These are phyloP conservation scores for Hypoxylon sp. DNA, from an alignment of 2,329 filamentous ascomycete species.

Conservation along the genomic window DNA sequence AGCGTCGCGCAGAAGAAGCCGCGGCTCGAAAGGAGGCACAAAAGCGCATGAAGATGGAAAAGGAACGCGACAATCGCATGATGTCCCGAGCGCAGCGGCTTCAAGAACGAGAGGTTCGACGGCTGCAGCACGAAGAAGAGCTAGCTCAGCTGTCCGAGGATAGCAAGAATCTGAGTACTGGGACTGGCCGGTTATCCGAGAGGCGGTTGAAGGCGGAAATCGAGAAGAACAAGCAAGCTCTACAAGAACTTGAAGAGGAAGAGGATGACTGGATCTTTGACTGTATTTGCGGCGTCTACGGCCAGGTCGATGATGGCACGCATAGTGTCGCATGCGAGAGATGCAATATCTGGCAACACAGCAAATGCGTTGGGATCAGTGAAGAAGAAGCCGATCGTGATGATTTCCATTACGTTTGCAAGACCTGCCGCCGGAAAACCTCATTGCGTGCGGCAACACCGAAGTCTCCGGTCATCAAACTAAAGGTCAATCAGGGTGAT, in stretches of 20 bases:
- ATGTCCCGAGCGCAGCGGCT: conserved; percentile 88
- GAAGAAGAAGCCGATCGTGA: conserved; percentile 84
- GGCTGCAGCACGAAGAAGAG: conserved; percentile 87
- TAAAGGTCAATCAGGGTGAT: conserved; percentile 63
- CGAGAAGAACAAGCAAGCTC: conserved; percentile 81
- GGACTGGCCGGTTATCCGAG: conserved; percentile 78
- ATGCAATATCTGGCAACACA: conserved; percentile 98
- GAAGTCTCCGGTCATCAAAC: conserved; percentile 67
- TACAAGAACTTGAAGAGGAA: conserved; percentile 76
- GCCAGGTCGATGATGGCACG: conserved; percentile 93
- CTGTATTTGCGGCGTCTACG: conserved; percentile 90
- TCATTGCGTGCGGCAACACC: conserved; percentile 71
- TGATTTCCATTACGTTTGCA: conserved; percentile 90
- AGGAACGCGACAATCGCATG: conserved; percentile 83
- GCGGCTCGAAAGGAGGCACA: conserved; percentile 78
- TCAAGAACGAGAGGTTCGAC: conserved; percentile 86
- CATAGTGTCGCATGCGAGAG: conserved; percentile 94
- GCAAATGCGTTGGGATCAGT: conserved; percentile 87
- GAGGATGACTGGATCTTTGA: conserved; percentile 96
- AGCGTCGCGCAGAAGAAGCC: conserved; percentile 73
- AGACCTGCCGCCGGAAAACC: conserved; percentile 78
- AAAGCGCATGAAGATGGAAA: conserved; percentile 71
- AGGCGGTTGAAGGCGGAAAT: conserved; percentile 86
- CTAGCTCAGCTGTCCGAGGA: conserved; percentile 84
- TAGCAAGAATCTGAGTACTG: conserved; percentile 71